phyloP scores from a whole-genome alignment of 1,139 yeast genomes.

The Candida smagusa region DNA sequence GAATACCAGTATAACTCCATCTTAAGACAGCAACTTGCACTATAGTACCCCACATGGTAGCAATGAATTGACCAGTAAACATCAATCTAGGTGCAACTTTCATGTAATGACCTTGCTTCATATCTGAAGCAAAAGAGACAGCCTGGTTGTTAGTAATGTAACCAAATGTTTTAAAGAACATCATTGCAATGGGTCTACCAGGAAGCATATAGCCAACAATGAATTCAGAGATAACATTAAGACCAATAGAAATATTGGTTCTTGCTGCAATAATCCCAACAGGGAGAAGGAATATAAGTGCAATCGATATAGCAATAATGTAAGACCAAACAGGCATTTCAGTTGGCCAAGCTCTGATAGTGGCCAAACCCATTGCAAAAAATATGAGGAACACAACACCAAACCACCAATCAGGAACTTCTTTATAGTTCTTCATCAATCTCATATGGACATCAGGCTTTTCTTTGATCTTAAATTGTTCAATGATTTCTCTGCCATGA shows the following conservation, averaged over 20 bases:
- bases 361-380: constrained; percentile 40
- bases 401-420: constrained; percentile 71
- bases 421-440: constrained; percentile 56
- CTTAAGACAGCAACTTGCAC: constrained; percentile 26
- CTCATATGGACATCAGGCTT: constrained; percentile 62
- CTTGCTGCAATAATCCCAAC: constrained; percentile 41
- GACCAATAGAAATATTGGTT: constrained; percentile 35
- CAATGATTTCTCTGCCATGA: constrained; percentile 54
- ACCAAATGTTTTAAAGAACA: constrained; percentile 17
- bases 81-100: constrained; percentile 32
- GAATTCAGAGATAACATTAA: constrained; percentile 17
- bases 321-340: constrained; percentile 41
- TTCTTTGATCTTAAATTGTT: constrained; percentile 41
- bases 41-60: constrained; percentile 23
- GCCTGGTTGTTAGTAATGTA: constrained; percentile 30
- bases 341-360: constrained; percentile 41
- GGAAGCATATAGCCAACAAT: constrained; percentile 18
- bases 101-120: constrained; percentile 32
- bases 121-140: constrained; percentile 32
- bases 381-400: constrained; percentile 33
- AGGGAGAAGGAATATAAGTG: constrained; percentile 39
- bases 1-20: constrained; percentile 24
- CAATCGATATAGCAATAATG: constrained; percentile 39
- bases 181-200: constrained; percentile 18
- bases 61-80: constrained; percentile 29